phyloP scores from a whole-genome alignment of 345 rosid species.

The Arabidopsis thaliana region TAIR10.1 NC_003074.8:9087501-9088000 shows the following conservation, averaged over 20 bases:
- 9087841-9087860: constrained; percentile 62
- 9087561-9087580: constrained; percentile 61
- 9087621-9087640: constrained; percentile 62
- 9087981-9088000: constrained; percentile 79
- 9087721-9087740: constrained; percentile 69
- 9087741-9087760: constrained; percentile 69
- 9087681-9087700: constrained; percentile 68
- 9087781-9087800: constrained; percentile 75
- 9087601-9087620: constrained; percentile 57
- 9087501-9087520: constrained; percentile 59
- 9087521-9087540: constrained; percentile 63
- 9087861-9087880: constrained; percentile 69
- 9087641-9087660: constrained; percentile 75
- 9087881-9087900: constrained; percentile 82
- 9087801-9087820: constrained; percentile 64
- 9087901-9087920: constrained; percentile 68
- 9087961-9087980: constrained; percentile 68
- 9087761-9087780: constrained; percentile 80
- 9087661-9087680: constrained; percentile 76
- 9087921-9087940: constrained; percentile 74
- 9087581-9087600: constrained; percentile 54
- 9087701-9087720: constrained; percentile 64
- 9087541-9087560: constrained; percentile 69
- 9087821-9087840: constrained; percentile 69
- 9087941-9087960: constrained; percentile 71